Base-by-base conservation (phyloP, 805 yeast species). In the Cyberlindnera mycetangii region DNA sequence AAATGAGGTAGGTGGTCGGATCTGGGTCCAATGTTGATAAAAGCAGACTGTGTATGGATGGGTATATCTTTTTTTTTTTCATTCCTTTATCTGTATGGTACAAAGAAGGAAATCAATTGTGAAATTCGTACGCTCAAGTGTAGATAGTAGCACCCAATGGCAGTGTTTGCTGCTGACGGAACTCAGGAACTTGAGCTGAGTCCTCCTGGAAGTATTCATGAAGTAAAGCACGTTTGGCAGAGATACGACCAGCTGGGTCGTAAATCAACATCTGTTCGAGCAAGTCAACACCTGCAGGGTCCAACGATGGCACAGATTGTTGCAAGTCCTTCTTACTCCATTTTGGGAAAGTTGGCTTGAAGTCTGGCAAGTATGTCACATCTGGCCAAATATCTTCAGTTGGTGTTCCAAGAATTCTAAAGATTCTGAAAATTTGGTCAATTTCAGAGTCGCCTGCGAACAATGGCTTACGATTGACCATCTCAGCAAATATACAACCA, bases 381-480 rank as follows among this genome's bases (percentile, higher is more conserved):
- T 90, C 96, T 7, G 98, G 97, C 99, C 99, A 93, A 16, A 78
- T 72, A 41, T 86, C 87, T 64, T 89, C 97, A 50, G 78, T 85
- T 37, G 99, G 99, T 3, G 98, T 92, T 16, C 99, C 99, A 68
- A 93, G 75, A 42, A 87, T 74, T 52, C 96, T 78, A 69, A 93
- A 93, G 47, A 93, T 93, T 65, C 93, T 78, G 72, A 90, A 90
- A 53, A 93, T 86, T 69, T 93, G 97, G 64, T 93, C 99, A 60
- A 93, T 95, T 64, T 93, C 99, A 10, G 96, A 89, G 64, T 93
- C 97, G 6, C 99, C 99, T 0, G 98, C 96, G 69, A 93, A 92
- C 42, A 93, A 66, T 8, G 99, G 97, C 64, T 88, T 88, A 44
- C 99, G 81, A 57, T 89, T 88, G 46, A 90, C 89, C 98, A 93